Conservation (phyloP, 345 rosid genomes). For the Pugionium dolabratum region DNA sequence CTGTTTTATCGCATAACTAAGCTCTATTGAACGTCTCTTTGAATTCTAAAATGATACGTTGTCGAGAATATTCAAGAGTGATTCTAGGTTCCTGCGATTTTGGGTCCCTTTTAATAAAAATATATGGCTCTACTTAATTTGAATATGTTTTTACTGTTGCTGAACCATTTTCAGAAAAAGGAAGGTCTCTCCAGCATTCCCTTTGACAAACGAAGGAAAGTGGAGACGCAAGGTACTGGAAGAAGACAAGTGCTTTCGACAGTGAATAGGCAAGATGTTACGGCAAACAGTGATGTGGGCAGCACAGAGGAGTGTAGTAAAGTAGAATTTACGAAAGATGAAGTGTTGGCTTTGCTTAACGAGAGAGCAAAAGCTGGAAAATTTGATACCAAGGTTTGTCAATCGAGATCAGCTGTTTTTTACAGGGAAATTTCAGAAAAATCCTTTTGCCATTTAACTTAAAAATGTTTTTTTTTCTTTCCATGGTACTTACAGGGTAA, state of each 20-base stretch:
- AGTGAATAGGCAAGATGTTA: constrained; percentile 55
- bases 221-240: constrained; percentile 43
- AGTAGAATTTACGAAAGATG: constrained; percentile 72
- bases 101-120: background rate
- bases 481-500: constrained; percentile 50
- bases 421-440: background rate
- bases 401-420: background rate
- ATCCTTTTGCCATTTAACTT: background rate
- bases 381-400: constrained; percentile 75
- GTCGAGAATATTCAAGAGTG: background rate
- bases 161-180: constrained; percentile 52
- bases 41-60: background rate
- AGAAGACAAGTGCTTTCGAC: constrained; percentile 59
- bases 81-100: constrained; percentile 6
- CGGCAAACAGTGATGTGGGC: constrained; percentile 44
- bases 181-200: constrained; percentile 51
- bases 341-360: constrained; percentile 65
- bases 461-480: background rate
- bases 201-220: constrained; percentile 65
- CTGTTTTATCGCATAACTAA: background rate
- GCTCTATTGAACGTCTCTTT: background rate
- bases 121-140: constrained; percentile 6
- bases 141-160: background rate
- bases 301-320: constrained; percentile 48
- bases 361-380: constrained; percentile 70